These are phyloP conservation scores for Pseudoscleropodium purum DNA, from an alignment of 225 moss, liverwort and hornwort species.

Conservation along the genomic window DNA sequence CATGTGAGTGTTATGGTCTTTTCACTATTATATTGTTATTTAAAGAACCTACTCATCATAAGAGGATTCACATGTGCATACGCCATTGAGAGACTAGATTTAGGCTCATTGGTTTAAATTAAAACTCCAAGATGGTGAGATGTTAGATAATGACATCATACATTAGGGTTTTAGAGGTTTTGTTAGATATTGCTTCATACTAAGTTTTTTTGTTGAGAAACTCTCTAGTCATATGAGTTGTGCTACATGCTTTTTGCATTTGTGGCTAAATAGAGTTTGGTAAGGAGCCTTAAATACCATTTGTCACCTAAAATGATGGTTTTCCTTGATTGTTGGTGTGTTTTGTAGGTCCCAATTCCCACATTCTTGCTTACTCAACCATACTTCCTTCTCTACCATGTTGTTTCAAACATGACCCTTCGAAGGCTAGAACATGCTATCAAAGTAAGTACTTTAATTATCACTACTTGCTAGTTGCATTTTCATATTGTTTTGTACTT, in stretches of 20 bases:
- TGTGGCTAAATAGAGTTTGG: background rate
- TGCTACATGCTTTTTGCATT: background rate
- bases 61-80: background rate
- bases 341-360: conserved; percentile 66
- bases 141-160: background rate
- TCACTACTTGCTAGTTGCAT: background rate
- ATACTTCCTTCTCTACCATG: conserved; percentile 86
- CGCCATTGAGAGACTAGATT: background rate
- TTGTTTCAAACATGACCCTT: conserved; percentile 68
- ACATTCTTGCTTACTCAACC: conserved; percentile 80
- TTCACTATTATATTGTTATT: background rate
- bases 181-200: background rate
- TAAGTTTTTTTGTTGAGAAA: background rate
- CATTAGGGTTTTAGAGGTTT: background rate
- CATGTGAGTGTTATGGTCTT: conserved; percentile 39
- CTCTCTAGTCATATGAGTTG: background rate
- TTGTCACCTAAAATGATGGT: background rate
- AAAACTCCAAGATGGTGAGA: background rate
- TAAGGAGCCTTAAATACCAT: background rate
- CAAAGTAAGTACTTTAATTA: conserved; percentile 9
- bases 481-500: background rate
- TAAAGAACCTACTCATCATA: background rate
- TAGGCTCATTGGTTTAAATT: background rate
- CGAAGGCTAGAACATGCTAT: conserved; percentile 77
- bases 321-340: background rate